These are phyloP conservation scores for Suillus brevipes DNA, from an alignment of 768 basidiomycete genomes.

Conservation along the genomic window DNA sequence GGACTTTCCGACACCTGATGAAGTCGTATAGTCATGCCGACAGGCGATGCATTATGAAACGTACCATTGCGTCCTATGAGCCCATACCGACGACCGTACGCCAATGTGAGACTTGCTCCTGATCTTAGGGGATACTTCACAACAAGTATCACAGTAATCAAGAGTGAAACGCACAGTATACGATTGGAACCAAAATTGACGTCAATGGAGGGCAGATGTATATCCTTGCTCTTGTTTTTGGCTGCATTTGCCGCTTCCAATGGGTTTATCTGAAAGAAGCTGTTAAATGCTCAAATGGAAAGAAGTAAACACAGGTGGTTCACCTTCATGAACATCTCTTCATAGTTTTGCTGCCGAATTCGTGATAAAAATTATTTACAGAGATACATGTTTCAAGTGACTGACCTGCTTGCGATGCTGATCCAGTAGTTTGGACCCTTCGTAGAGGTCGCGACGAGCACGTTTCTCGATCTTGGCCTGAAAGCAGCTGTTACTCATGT, in stretches of 20 bases:
- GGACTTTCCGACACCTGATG: slow-evolving; percentile 88
- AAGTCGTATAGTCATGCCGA: background rate
- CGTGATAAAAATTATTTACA: slow-evolving; percentile 7
- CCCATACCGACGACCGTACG: slow-evolving; percentile 88
- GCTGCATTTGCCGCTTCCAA: slow-evolving; percentile 72
- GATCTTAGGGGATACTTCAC: slow-evolving; percentile 46
- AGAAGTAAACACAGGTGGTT: background rate
- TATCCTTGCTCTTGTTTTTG: slow-evolving; percentile 97
- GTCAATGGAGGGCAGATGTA: slow-evolving; percentile 92
- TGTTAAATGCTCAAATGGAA: background rate
- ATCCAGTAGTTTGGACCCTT: slow-evolving; percentile 93
- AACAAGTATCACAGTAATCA: background rate
- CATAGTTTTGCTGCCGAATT: slow-evolving; percentile 80
- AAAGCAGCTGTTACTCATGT: slow-evolving; percentile 5
- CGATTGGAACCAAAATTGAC: slow-evolving; percentile 95
- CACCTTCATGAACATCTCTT: slow-evolving; percentile 99
- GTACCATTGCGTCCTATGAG: slow-evolving; percentile 85
- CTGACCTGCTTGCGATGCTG: slow-evolving; percentile 85
- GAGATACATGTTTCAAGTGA: slow-evolving; percentile 1
- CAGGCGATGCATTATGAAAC: background rate
- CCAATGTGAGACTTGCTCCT: slow-evolving; percentile 83
- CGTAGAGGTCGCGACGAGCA: slow-evolving; percentile 86
- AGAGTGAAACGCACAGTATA: slow-evolving; percentile 62
- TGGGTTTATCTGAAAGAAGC: slow-evolving; percentile 73
- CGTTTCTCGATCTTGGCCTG: slow-evolving; percentile 98